These are phyloP conservation scores for Ensete ventricosum DNA, from an alignment of 176 grass and related monocot genomes.

Conservation along the genomic window DNA sequence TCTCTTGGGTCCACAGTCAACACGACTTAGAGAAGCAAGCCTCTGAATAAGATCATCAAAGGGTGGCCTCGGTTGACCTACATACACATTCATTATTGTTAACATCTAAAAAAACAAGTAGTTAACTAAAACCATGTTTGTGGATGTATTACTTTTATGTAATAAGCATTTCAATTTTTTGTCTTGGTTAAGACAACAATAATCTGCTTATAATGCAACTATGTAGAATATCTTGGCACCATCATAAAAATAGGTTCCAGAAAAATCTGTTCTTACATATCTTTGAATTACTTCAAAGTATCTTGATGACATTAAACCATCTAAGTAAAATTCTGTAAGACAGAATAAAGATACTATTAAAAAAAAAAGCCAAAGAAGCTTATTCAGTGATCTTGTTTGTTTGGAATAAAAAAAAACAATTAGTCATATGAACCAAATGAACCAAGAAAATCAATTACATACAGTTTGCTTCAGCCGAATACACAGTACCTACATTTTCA, in stretches of 20 bases:
- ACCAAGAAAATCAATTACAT: not conserved
- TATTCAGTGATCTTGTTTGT: slow-evolving; percentile 1
- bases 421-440: not conserved
- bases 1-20: slow-evolving; percentile 28
- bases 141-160: not conserved
- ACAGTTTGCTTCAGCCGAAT: not conserved
- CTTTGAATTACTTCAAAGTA: not conserved
- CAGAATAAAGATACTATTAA: not conserved
- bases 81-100: slow-evolving; percentile 10
- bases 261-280: not conserved
- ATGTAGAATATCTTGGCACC: not conserved
- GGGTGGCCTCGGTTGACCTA: slow-evolving; percentile 66
- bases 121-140: slow-evolving; percentile 1
- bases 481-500: not conserved
- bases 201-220: not conserved
- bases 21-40: slow-evolving; percentile 37
- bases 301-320: not conserved
- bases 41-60: slow-evolving; percentile 70
- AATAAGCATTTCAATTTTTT: not conserved
- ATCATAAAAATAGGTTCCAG: not conserved
- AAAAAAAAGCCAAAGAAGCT: slow-evolving; percentile 8
- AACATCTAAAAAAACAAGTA: slow-evolving; percentile 19
- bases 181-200: not conserved
- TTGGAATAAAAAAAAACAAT: slow-evolving; percentile 18
- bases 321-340: not conserved